These are phyloP conservation scores for Bruguiera sexangula DNA, from an alignment of 345 rosid species.

Conservation along the genomic window DNA sequence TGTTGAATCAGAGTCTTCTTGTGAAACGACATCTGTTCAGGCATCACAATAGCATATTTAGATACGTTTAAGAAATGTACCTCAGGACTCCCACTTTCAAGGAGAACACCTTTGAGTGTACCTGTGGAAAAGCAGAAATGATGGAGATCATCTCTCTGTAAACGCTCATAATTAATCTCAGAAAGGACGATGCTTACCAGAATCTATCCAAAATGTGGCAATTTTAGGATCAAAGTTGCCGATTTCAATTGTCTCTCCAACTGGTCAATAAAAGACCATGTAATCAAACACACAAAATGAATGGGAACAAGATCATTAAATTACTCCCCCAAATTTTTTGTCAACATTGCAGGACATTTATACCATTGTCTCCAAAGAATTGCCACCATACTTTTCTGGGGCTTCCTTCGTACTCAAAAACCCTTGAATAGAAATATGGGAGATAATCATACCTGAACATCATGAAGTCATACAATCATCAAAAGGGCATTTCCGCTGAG, in stretches of 20 bases:
- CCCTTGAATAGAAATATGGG: slow-evolving; percentile 86
- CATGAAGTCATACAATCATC: slow-evolving; percentile 11
- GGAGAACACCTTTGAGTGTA: slow-evolving; percentile 85
- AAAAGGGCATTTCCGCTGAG: slow-evolving; percentile 19
- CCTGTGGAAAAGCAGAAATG: slow-evolving; percentile 40
- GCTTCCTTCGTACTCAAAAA: slow-evolving; percentile 91
- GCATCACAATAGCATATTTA: too few relatives aligned
- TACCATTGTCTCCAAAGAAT: slow-evolving; percentile 92
- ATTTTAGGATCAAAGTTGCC: slow-evolving; percentile 92
- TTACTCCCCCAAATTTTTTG: background rate
- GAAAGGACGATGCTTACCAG: slow-evolving; percentile 40
- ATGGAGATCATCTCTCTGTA: background rate
- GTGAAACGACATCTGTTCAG: too few relatives aligned
- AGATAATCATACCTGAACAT: slow-evolving; percentile 81
- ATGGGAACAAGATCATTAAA: background rate
- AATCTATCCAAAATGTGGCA: slow-evolving; percentile 90
- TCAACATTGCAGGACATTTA: too few relatives aligned
- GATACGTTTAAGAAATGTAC: slow-evolving; percentile 32
- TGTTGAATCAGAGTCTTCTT: too few relatives aligned
- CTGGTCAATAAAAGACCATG: slow-evolving; percentile 41
- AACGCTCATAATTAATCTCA: background rate
- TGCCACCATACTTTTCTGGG: slow-evolving; percentile 94
- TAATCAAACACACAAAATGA: background rate
- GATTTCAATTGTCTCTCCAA: slow-evolving; percentile 81
- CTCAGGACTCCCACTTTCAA: slow-evolving; percentile 95